Base-by-base conservation (phyloP, 2,329 filamentous ascomycete genomes). In the Cyphellophora attinorum region DNA sequence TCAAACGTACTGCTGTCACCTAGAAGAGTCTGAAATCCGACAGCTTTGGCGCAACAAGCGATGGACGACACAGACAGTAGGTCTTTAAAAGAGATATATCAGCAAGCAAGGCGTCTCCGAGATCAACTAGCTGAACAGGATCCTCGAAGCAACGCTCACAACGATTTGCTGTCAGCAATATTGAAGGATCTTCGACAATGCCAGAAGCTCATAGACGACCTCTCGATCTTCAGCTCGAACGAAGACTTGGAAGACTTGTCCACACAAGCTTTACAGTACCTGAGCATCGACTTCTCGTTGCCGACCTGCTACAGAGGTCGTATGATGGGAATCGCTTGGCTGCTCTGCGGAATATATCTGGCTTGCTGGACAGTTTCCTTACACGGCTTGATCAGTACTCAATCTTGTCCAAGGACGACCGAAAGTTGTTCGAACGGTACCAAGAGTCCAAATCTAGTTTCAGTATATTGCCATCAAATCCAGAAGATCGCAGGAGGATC, bases 211-310 rank as follows among this genome's bases (percentile, higher is more conserved):
- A 75, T 84, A 44, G 67, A 75, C 45, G 70, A 76, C 40, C 67
- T 91, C 16, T 80, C 83, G 0, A 67, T 98, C 34, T 96, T 96
- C 70, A 94, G 85, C 48, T 70, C 78, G 21, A 98, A 98, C 59
- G 91, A 98, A 59, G 72, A 74, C 1, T 60, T 89, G 25, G 91
- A 98, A 42, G 91, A 98, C 61, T 65, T 95, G 19, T 68, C 83
- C 11, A 93, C 89, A 1, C 70, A 72, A n/a, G 80, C 93, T 51
- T 63, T 98, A 19, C 85, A 85, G 61, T 82, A 89, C 57, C 71
- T 98, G 41, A 71, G 85, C 14, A 73, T 88, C 42, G 72, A 81
- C 57, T 85, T 79, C 57, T 74, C 80, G 51, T 91, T 34, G 89
- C 86, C 19, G 86, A 94, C 53, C 70, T 95, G 10, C 65, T 81